Evolutionary conservation across 2,329 filamentous ascomycete genomes (phyloP).

Genomic region (Blastomyces emzantsi): DNA sequence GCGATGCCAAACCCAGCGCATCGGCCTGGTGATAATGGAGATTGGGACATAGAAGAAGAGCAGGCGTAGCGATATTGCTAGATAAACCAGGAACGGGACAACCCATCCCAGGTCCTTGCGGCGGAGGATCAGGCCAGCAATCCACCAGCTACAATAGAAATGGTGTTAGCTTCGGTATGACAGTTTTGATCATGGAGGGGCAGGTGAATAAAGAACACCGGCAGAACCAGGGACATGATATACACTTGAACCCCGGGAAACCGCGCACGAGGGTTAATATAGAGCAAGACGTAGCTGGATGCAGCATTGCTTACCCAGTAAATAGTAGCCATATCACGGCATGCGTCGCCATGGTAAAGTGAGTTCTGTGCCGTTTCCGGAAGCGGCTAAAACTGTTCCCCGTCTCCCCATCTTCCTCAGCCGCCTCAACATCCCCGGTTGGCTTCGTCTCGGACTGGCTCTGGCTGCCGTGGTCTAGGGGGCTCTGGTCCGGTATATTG

Average conservation of each 20-base stretch:
- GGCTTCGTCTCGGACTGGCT: constrained; percentile 15
- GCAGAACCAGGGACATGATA: not conserved
- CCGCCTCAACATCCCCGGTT: constrained; percentile 36
- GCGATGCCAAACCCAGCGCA: constrained; percentile 58
- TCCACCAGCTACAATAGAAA: constrained; percentile 56
- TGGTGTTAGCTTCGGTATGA: not conserved
- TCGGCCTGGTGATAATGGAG: constrained; percentile 55
- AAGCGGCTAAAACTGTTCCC: constrained; percentile 22
- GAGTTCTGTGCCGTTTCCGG: constrained; percentile 22
- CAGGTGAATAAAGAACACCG: not conserved
- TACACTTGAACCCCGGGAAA: not conserved
- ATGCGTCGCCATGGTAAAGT: constrained; percentile 37
- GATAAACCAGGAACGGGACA: constrained; percentile 72
- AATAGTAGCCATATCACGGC: constrained; percentile 42
- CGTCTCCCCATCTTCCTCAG: constrained; percentile 24
- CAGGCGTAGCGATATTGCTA: constrained; percentile 63
- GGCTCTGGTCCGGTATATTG: constrained; percentile 26
- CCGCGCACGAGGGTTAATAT: not conserved
- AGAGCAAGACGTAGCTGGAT: not conserved
- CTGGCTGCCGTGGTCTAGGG: constrained; percentile 35
- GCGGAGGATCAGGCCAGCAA: constrained; percentile 64
- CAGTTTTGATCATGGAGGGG: not conserved
- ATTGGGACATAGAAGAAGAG: constrained; percentile 65
- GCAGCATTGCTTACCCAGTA: constrained; percentile 41
- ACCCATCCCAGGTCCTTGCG: constrained; percentile 68